Percentiles rank a stretch among this genome's conserved stretches.
These are phyloP conservation scores for Fonsecaea erecta DNA, from an alignment of 2,329 filamentous ascomycete species.

Conservation along the genomic window DNA sequence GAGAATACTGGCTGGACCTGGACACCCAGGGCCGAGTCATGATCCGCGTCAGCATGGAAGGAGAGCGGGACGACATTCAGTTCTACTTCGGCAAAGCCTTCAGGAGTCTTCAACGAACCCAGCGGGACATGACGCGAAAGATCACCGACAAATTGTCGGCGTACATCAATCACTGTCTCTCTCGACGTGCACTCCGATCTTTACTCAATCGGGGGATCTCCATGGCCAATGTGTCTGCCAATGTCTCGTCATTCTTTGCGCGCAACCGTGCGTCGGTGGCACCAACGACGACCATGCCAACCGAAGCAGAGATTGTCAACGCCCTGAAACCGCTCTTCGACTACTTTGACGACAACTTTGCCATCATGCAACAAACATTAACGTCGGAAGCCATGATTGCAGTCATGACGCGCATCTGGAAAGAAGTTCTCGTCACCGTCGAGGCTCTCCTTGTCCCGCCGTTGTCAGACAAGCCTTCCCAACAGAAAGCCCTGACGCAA, in stretches of 20 bases:
- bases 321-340: conserved; percentile 83
- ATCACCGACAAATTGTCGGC: conserved; percentile 97
- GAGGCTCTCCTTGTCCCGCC: conserved; percentile 90
- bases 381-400: conserved; percentile 96
- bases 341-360: conserved; percentile 98
- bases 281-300: conserved; percentile 58
- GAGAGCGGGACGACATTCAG: conserved; percentile 95
- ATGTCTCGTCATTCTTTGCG: conserved; percentile 70
- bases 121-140: conserved; percentile 96
- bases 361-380: conserved; percentile 96
- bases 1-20: conserved; percentile 96
- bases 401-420: conserved; percentile 98
- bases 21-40: conserved; percentile 91
- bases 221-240: conserved; percentile 75
- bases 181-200: conserved; percentile 74
- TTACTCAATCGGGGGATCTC: conserved; percentile 75
- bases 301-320: conserved; percentile 75
- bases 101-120: conserved; percentile 88
- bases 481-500: conserved; percentile 79
- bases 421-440: conserved; percentile 91
- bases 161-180: conserved; percentile 89
- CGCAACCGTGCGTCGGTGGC: conserved; percentile 50
- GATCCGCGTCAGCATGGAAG: conserved; percentile 96
- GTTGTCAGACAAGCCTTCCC: conserved; percentile 89
- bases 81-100: conserved; percentile 99